Evolutionary conservation across 2,329 filamentous ascomycete genomes (phyloP).

Genomic region (Ceratocystis diversiconidia): DNA sequence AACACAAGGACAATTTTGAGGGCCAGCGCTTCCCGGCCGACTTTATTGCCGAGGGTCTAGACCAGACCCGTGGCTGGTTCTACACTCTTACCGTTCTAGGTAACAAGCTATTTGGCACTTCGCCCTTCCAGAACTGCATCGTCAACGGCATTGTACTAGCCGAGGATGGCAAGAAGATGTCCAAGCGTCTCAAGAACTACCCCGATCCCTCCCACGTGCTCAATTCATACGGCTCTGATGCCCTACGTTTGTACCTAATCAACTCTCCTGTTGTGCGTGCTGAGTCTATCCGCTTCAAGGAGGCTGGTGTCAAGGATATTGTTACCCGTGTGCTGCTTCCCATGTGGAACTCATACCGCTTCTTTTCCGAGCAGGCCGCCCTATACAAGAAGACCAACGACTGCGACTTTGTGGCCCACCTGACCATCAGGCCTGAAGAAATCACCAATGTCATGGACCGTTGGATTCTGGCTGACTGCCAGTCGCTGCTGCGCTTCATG

Average conservation of each 20-base stretch:
- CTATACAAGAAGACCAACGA: slow-evolving; percentile 21
- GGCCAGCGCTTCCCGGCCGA: slow-evolving; percentile 22
- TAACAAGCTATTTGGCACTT: slow-evolving; percentile 22
- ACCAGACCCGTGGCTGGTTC: slow-evolving; percentile 24
- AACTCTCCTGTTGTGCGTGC: slow-evolving; percentile 23
- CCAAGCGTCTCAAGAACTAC: slow-evolving; percentile 24
- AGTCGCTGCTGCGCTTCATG: slow-evolving; percentile 80
- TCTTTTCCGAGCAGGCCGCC: slow-evolving; percentile 22
- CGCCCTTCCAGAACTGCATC: slow-evolving; percentile 23
- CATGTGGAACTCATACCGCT: slow-evolving; percentile 23
- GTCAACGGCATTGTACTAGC: slow-evolving; percentile 24
- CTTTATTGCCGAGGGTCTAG: slow-evolving; percentile 23
- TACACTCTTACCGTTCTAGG: slow-evolving; percentile 23
- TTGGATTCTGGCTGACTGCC: slow-evolving; percentile 87
- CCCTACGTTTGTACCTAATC: slow-evolving; percentile 23
- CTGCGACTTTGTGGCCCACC: slow-evolving; percentile 19
- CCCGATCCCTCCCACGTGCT: slow-evolving; percentile 21
- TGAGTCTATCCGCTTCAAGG: slow-evolving; percentile 23
- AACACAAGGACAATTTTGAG: slow-evolving; percentile 21
- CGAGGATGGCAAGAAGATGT: slow-evolving; percentile 24
- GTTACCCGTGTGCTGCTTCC: slow-evolving; percentile 22
- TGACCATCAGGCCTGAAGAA: slow-evolving; percentile 18
- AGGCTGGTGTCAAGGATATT: slow-evolving; percentile 22
- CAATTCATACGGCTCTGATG: slow-evolving; percentile 22
- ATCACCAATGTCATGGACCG: slow-evolving; percentile 61